Evolutionary conservation across 352 stramenopile species (phyloP).

Genomic region (Phytophthora meadii): DNA sequence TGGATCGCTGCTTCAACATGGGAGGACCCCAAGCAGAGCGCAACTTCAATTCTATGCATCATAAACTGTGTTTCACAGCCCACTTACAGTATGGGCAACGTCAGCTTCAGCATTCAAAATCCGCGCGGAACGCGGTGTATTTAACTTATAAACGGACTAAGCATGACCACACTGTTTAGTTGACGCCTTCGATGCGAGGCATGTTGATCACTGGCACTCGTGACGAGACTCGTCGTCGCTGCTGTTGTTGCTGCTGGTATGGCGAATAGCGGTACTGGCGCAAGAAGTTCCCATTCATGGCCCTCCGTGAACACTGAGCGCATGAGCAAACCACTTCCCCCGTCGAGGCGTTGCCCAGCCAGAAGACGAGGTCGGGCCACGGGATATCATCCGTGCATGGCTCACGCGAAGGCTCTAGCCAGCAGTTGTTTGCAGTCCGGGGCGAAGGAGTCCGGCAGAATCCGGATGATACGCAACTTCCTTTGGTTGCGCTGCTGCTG

Average conservation of each 20-base stretch:
- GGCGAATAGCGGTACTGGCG: slow-evolving; percentile 38
- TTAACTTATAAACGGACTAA: slow-evolving; percentile 28
- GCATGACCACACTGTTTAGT: slow-evolving; percentile 33
- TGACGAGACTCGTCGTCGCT: slow-evolving; percentile 47
- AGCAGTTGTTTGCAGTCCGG: slow-evolving; percentile 11
- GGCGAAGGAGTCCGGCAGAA: background rate
- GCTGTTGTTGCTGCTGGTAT: slow-evolving; percentile 43
- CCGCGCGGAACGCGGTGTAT: background rate
- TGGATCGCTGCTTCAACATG: background rate
- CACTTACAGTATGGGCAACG: background rate
- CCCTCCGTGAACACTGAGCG: slow-evolving; percentile 28
- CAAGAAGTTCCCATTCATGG: slow-evolving; percentile 19
- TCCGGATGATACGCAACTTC: slow-evolving; percentile 17
- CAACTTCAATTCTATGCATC: background rate
- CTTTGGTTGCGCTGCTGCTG: slow-evolving; percentile 21
- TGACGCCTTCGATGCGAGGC: slow-evolving; percentile 70
- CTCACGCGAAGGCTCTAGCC: slow-evolving; percentile 56
- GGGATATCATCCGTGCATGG: slow-evolving; percentile 64
- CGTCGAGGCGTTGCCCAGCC: slow-evolving; percentile 55
- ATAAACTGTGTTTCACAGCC: background rate
- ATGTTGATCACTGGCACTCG: slow-evolving; percentile 66
- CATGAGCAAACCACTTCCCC: slow-evolving; percentile 60
- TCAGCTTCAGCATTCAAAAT: slow-evolving; percentile 18
- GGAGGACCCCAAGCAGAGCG: background rate
- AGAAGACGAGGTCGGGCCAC: slow-evolving; percentile 64